Base-by-base conservation (phyloP, 164 flowering plant genomes). In the Magnolia changhungtana region DNA sequence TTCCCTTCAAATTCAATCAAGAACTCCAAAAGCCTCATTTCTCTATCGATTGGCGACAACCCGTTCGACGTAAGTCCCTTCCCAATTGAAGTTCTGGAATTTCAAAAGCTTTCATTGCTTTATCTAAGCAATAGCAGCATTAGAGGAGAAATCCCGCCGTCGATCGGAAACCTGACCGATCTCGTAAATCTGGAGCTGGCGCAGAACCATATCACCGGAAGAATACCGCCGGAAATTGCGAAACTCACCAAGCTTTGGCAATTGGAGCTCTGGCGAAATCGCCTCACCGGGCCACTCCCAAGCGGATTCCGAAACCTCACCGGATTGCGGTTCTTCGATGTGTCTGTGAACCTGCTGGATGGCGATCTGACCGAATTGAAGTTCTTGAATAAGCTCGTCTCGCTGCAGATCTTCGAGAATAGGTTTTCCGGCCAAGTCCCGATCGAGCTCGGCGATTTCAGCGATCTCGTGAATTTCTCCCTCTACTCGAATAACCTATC, bases 11-110 rank as follows among this genome's bases (percentile, higher is more conserved):
- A 72, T 31, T 87, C 94, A 0, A 76, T 93, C 20, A 76, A 71
- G 23, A 88, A 83, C 72, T 73, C 89, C 16, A 80, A 84, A 9
- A 67, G 72, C 27, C 81, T 93, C 1, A 20, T 8, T 0, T 79
- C 79, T 13, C 77, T 93, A 31, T 86, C 87, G 73, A 75, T 91
- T 1, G 97, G 97, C 0, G 97, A 93, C 79, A 93, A 90, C 71
- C 82, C 72, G 0, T 27, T 6, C 24, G 87, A 89, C 29, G 84
- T 84, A 0, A 85, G 72, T 75, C 74, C 84, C 16, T 88, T 93
- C 74, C 96, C 96, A 0, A 1, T 21, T 58, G 92, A 88, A 78
- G 69, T 93, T 5, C 27, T 88, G n/a, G 79, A 83, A 45, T 86
- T 93, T 13, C 24, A 76, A 21, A 87, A 86, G 23, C 75, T 93